Conservation (phyloP, 192 early-diverging fungal species). For the Neocallimastix lanati region DNA sequence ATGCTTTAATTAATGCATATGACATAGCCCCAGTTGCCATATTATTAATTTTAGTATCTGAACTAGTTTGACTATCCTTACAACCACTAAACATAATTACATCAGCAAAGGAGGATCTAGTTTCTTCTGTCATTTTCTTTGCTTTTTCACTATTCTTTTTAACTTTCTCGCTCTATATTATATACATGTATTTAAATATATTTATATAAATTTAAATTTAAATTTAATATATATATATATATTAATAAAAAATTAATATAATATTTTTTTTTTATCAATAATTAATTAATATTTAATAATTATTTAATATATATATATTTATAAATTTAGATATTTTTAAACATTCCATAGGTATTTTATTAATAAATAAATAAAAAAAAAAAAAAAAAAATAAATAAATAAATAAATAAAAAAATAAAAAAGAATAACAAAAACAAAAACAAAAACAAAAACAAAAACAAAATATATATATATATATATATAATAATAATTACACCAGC, state of each 20-base stretch:
- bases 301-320: no score
- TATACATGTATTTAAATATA: background rate
- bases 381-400: no score
- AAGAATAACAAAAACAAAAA: background rate
- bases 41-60: slow-evolving; percentile 47
- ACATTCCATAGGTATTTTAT: no score
- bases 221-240: background rate
- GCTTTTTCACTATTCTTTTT: slow-evolving; percentile 1
- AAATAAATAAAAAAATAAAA: background rate
- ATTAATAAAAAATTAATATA: no score
- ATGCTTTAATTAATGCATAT: slow-evolving; percentile 33
- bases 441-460: background rate
- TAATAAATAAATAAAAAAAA: no score
- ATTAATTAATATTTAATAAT: no score
- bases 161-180: slow-evolving; percentile 1
- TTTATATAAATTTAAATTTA: background rate
- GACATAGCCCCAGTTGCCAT: slow-evolving; percentile 47
- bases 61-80: slow-evolving; percentile 46
- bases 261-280: no score
- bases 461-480: background rate
- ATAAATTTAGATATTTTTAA: no score
- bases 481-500: slow-evolving; percentile 11
- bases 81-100: slow-evolving; percentile 51
- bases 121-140: slow-evolving; percentile 4
- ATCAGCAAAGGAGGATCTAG: slow-evolving; percentile 20